Evolutionary conservation across 768 basidiomycete genomes (phyloP).

Genomic region (Lactarius evosmus): DNA sequence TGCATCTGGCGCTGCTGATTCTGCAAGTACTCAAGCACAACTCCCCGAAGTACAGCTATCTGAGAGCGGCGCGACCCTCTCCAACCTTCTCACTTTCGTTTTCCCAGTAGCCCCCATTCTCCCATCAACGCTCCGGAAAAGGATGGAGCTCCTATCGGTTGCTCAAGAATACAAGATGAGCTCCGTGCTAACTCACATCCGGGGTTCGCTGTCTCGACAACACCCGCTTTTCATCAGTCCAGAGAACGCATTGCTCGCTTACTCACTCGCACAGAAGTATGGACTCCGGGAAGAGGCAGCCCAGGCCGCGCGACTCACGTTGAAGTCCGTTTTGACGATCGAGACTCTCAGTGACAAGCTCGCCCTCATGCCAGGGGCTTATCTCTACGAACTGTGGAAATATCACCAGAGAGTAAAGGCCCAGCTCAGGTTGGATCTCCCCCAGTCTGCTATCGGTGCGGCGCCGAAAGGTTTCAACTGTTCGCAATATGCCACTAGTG

Average conservation of each 20-base stretch:
- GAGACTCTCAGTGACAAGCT: constrained; percentile 4
- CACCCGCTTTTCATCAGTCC: neutral
- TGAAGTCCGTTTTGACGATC: neutral
- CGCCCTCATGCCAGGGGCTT: neutral
- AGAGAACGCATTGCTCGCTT: constrained; percentile 5
- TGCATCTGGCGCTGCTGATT: neutral
- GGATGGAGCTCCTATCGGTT: neutral
- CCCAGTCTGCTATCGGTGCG: neutral
- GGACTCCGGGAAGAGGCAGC: constrained; percentile 1
- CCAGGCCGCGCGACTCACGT: neutral
- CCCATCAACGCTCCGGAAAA: neutral
- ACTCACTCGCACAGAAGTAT: constrained; percentile 2
- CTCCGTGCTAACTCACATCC: neutral
- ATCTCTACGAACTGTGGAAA: constrained; percentile 13
- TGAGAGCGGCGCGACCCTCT: neutral
- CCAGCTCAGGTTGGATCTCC: neutral
- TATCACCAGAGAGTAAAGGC: neutral
- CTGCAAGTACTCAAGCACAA: neutral
- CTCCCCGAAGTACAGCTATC: neutral
- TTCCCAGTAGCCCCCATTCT: neutral
- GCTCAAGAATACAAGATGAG: neutral
- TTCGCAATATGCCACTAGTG: neutral
- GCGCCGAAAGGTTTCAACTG: neutral
- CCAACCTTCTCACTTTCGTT: neutral
- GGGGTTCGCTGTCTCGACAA: neutral